Evolutionary conservation across 192 early-diverging fungal genomes (phyloP).

Genomic region (Coemansia sp.): DNA sequence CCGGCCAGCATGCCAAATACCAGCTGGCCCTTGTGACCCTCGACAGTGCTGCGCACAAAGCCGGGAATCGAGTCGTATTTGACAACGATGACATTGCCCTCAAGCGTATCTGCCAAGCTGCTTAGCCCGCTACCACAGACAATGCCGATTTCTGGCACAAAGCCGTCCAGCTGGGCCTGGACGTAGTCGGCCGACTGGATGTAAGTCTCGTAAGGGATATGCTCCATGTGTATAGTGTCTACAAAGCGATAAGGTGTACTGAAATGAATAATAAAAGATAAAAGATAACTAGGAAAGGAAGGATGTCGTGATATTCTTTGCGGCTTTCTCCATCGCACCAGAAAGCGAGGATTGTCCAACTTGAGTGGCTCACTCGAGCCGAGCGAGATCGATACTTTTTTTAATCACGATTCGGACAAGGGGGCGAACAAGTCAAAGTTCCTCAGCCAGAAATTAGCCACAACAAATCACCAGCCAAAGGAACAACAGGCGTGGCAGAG

Average conservation of each 20-base stretch:
- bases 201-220: constrained; percentile 48
- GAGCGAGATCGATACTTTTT: background rate
- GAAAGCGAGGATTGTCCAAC: background rate
- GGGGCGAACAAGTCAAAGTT: background rate
- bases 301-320: background rate
- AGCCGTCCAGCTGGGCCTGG: constrained; percentile 16
- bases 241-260: background rate
- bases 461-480: background rate
- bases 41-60: constrained; percentile 74
- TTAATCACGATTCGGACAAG: constrained; percentile 1
- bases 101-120: constrained; percentile 76
- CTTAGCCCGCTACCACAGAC: constrained; percentile 91
- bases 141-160: constrained; percentile 66
- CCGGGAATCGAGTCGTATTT: constrained; percentile 83
- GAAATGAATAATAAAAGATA: background rate
- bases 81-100: constrained; percentile 62
- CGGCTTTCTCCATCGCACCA: background rate
- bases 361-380: background rate
- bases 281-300: background rate
- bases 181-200: constrained; percentile 42
- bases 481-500: background rate
- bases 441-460: background rate
- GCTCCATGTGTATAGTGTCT: constrained; percentile 3
- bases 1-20: constrained; percentile 83
- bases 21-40: constrained; percentile 61